These are phyloP conservation scores for Dianthus caryophyllus DNA, from an alignment of 148 eudicot species.

Conservation along the genomic window DNA sequence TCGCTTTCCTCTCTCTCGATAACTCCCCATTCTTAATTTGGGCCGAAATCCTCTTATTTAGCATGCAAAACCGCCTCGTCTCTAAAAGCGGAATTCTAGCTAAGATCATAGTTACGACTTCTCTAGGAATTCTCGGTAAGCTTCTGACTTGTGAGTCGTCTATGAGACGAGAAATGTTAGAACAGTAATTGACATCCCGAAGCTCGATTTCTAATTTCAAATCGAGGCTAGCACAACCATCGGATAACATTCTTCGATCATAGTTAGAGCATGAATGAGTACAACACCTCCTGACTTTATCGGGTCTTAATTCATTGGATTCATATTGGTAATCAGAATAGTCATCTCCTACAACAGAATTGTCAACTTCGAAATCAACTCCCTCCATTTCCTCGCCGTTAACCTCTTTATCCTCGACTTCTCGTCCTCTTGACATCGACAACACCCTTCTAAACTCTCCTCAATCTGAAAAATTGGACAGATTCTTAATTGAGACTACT, in stretches of 20 bases:
- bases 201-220: constrained; percentile 21
- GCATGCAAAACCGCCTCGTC: constrained; percentile 14
- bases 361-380: constrained; percentile 15
- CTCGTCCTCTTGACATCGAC: constrained; percentile 33
- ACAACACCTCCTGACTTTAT: constrained; percentile 28
- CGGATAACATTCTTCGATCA: neutral
- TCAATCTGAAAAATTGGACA: constrained; percentile 12
- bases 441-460: constrained; percentile 1
- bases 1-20: constrained; percentile 43
- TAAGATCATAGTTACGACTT: constrained; percentile 24
- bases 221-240: too few species aligned
- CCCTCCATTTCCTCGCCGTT: constrained; percentile 18
- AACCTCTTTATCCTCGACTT: constrained; percentile 21
- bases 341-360: constrained; percentile 17
- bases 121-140: constrained; percentile 25
- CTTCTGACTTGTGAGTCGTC: constrained; percentile 37
- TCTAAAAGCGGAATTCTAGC: constrained; percentile 35
- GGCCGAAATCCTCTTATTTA: constrained; percentile 21
- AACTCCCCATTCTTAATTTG: constrained; percentile 44
- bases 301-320: constrained; percentile 12
- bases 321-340: neutral
- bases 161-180: constrained; percentile 30
- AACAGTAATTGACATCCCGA: constrained; percentile 41
- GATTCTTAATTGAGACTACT: too few species aligned
- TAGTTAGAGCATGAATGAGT: constrained; percentile 4